These are phyloP conservation scores for Lactifluus pinguis DNA, from an alignment of 768 basidiomycete species.

Conservation along the genomic window DNA sequence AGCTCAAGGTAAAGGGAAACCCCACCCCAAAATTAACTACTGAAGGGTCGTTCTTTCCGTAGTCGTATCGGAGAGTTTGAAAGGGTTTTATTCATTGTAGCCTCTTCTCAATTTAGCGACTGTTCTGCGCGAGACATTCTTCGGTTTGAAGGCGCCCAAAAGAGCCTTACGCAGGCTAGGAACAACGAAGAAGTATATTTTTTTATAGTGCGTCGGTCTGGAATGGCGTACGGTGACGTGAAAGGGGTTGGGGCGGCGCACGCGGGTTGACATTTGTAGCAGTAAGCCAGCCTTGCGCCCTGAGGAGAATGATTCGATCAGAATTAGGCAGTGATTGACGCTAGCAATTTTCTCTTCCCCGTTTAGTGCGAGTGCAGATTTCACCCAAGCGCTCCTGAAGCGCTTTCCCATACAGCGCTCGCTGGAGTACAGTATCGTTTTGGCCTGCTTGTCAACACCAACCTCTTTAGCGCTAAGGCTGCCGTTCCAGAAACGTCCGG, in stretches of 20 bases:
- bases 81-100: background rate
- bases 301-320: slow-evolving; percentile 1
- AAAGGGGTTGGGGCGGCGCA: background rate
- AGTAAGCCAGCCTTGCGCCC: background rate
- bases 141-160: background rate
- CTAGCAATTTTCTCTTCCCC: background rate
- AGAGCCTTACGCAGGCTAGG: background rate
- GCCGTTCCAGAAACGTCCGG: background rate
- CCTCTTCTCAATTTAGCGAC: background rate
- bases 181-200: background rate
- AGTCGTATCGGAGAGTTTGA: background rate
- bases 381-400: background rate
- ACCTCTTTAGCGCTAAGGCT: background rate
- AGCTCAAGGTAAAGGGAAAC: background rate
- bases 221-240: background rate
- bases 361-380: background rate
- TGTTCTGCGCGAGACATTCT: background rate
- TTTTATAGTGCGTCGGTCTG: background rate
- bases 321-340: slow-evolving; percentile 6
- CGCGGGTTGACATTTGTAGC: background rate
- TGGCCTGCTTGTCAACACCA: background rate
- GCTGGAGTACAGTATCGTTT: background rate
- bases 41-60: background rate
- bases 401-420: background rate
- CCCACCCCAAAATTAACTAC: background rate